Conservation (phyloP, 2,329 filamentous ascomycete genomes). For the Penicillium sclerotigenum region DNA sequence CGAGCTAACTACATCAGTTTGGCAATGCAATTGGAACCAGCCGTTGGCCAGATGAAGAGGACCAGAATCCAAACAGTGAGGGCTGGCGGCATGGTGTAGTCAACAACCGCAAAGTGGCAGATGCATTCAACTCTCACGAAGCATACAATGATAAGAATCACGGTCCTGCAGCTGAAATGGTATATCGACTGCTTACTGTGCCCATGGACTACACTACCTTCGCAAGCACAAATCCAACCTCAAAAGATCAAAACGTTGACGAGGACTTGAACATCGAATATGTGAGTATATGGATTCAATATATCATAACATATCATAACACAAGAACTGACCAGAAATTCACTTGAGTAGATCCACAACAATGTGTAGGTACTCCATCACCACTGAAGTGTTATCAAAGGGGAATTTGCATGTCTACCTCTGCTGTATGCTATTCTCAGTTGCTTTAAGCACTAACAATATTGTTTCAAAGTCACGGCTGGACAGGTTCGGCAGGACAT, state of each 20-base stretch:
- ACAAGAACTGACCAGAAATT: background rate
- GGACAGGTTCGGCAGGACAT: conserved; percentile 60
- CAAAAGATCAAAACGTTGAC: conserved; percentile 8
- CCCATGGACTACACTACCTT: conserved; percentile 17
- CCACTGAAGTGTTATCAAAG: too few species aligned
- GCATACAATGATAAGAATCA: conserved; percentile 12
- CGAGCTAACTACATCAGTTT: conserved; percentile 9
- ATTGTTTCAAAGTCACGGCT: conserved; percentile 39
- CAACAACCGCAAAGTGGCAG: conserved; percentile 21
- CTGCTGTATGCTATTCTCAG: background rate
- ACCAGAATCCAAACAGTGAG: conserved; percentile 12
- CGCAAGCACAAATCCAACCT: conserved; percentile 24
- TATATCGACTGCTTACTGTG: conserved; percentile 17
- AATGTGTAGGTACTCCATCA: conserved; percentile 27
- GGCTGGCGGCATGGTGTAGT: conserved; percentile 19
- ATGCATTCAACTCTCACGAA: conserved; percentile 11
- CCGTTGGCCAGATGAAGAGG: conserved; percentile 25
- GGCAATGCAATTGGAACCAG: conserved; percentile 18
- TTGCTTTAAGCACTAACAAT: background rate
- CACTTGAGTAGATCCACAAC: conserved; percentile 38
- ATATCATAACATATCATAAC: too few species aligned
- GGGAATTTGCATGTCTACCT: too few species aligned
- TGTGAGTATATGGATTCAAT: conserved; percentile 35
- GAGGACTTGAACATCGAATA: conserved; percentile 18
- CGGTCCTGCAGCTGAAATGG: conserved; percentile 18